Percentiles rank a stretch among this genome's conserved stretches.
phyloP scores from a whole-genome alignment of 2,329 filamentous ascomycete species.

The Hypoxylon sp. region DNA sequence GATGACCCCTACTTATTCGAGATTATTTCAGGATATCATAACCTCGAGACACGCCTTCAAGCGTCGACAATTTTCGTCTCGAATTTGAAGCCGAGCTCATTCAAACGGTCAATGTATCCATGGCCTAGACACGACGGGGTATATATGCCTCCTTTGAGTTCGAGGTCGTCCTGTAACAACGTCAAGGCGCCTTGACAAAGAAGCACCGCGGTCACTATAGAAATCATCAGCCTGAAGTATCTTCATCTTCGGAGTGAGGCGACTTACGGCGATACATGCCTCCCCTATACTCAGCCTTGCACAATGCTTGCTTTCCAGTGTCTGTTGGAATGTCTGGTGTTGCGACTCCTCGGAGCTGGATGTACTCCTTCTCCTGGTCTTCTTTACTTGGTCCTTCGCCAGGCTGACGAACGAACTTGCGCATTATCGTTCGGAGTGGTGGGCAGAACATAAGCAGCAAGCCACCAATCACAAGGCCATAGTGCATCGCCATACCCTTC shows the following conservation, averaged over 20 bases:
- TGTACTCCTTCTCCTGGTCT: slow-evolving; percentile 66
- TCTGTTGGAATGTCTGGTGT: slow-evolving; percentile 64
- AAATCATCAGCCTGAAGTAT: slow-evolving; percentile 23
- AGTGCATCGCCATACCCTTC: slow-evolving; percentile 64
- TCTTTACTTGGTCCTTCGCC: slow-evolving; percentile 68
- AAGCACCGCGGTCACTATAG: slow-evolving; percentile 72
- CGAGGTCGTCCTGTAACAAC: slow-evolving; percentile 71
- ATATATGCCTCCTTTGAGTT: slow-evolving; percentile 74
- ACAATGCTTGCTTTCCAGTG: slow-evolving; percentile 64
- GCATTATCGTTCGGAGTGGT: slow-evolving; percentile 60
- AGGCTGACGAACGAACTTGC: slow-evolving; percentile 62
- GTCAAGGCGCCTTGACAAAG: slow-evolving; percentile 74
- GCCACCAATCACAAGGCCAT: slow-evolving; percentile 58
- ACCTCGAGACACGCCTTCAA: slow-evolving; percentile 21
- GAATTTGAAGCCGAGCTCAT: slow-evolving; percentile 71
- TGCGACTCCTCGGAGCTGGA: slow-evolving; percentile 74
- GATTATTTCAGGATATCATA: slow-evolving; percentile 8
- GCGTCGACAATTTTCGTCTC: slow-evolving; percentile 63
- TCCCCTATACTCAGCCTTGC: slow-evolving; percentile 68
- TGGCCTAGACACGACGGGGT: slow-evolving; percentile 80
- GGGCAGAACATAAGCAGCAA: slow-evolving; percentile 60
- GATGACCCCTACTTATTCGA: not conserved
- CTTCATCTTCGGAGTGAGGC: not conserved
- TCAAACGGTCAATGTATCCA: slow-evolving; percentile 72
- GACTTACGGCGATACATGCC: slow-evolving; percentile 73